These are phyloP conservation scores for Chytriomyces hyalinus DNA, from an alignment of 192 early-diverging fungal species.

Conservation along the genomic window DNA sequence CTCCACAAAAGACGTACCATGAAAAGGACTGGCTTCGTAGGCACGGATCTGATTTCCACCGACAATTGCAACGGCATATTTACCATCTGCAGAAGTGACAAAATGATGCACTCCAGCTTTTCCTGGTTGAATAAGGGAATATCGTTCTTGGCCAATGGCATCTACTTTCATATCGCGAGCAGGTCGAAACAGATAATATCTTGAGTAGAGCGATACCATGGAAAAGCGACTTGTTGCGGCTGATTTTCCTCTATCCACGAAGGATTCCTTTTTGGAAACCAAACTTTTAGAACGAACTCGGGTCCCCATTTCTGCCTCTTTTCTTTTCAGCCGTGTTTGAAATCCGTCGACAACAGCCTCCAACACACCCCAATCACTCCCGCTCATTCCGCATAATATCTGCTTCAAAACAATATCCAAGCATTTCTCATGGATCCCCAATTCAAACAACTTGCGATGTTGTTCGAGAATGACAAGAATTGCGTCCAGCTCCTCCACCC, in stretches of 20 bases:
- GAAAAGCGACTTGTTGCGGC: neutral
- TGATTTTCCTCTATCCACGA: neutral
- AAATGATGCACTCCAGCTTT: neutral
- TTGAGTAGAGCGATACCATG: neutral
- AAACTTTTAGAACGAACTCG: neutral
- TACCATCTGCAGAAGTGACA: conserved; percentile 15
- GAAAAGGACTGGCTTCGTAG: conserved; percentile 13
- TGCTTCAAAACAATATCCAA: conserved; percentile 27
- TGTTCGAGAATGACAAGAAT: conserved; percentile 3
- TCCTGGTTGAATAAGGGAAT: neutral
- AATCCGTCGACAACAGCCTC: conserved; percentile 7
- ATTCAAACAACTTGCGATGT: neutral
- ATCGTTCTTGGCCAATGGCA: conserved; percentile 2
- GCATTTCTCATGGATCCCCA: conserved; percentile 8
- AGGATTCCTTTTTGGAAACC: neutral
- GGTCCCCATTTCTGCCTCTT: conserved; percentile 5
- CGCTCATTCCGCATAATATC: neutral
- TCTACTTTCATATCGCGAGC: conserved; percentile 2
- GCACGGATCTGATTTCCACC: conserved; percentile 16
- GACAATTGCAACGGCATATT: conserved; percentile 1
- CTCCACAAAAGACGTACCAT: neutral
- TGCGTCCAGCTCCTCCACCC: conserved; percentile 20
- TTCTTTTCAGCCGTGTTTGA: neutral
- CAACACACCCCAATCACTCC: neutral
- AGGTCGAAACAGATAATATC: neutral